phyloP scores from a whole-genome alignment of 129 eudicot genomes.

The Flaveria trinervia region DNA sequence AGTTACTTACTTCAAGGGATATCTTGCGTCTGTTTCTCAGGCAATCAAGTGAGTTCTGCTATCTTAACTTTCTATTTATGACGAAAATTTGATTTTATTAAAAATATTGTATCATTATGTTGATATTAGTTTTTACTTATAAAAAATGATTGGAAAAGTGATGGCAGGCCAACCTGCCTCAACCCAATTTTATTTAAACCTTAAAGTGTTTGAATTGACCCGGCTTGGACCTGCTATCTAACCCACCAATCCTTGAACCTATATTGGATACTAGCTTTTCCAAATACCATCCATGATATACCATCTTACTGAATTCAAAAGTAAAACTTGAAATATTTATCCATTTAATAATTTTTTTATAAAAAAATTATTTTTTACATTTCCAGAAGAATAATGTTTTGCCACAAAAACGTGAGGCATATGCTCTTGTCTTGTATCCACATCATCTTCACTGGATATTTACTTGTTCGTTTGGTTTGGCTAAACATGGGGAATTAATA shows the following conservation, averaged over 20 bases:
- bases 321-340: background rate
- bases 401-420: background rate
- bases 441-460: background rate
- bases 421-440: background rate
- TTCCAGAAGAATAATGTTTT: background rate
- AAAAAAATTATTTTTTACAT: background rate
- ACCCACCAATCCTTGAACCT: background rate
- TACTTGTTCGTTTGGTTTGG: background rate
- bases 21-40: constrained; percentile 60
- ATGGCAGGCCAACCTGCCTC: background rate
- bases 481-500: background rate
- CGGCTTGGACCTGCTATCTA: background rate
- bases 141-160: too few relatives aligned
- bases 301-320: background rate
- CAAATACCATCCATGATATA: background rate
- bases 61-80: background rate
- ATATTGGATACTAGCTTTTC: background rate
- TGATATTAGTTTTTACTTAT: too few relatives aligned
- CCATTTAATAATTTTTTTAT: background rate
- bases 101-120: too few relatives aligned
- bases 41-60: constrained; percentile 57
- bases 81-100: background rate
- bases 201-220: background rate
- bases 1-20: constrained; percentile 65
- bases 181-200: background rate